Conservation (phyloP, 2,329 filamentous ascomycete species). For the Neofusicoccum laricinum region DNA sequence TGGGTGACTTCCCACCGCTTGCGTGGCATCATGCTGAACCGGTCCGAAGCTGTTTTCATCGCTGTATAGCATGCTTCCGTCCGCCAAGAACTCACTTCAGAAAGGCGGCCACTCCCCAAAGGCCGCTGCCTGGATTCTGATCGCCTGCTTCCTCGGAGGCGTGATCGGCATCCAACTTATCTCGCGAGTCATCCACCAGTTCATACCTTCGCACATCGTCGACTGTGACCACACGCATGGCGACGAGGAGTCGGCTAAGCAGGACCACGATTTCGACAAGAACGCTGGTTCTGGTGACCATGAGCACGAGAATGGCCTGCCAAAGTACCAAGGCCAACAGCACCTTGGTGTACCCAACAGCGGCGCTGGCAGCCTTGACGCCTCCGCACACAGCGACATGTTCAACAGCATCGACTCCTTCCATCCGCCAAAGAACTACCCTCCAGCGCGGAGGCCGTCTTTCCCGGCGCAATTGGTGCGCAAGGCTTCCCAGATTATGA, state of each 20-base stretch:
- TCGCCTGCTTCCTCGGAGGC: conserved; percentile 67
- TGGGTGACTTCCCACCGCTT: conserved; percentile 37
- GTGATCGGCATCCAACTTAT: conserved; percentile 73
- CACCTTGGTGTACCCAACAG: conserved; percentile 15
- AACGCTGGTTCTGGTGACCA: conserved; percentile 22
- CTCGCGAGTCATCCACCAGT: conserved; percentile 68
- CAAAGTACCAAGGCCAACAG: conserved; percentile 20
- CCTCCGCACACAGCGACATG: conserved; percentile 10
- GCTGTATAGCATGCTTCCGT: conserved; percentile 89
- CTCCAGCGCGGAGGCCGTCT: conserved; percentile 32
- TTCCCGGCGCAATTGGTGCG: conserved; percentile 40
- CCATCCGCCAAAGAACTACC: background rate
- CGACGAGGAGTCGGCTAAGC: conserved; percentile 45
- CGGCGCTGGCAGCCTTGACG: conserved; percentile 5
- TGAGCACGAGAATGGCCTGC: conserved; percentile 21
- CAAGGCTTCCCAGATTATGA: conserved; percentile 50
- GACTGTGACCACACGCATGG: conserved; percentile 72
- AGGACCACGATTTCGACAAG: conserved; percentile 14
- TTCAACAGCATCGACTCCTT: conserved; percentile 10
- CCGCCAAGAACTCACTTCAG: conserved; percentile 73
- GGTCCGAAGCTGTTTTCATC: conserved; percentile 78
- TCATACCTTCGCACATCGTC: conserved; percentile 75
- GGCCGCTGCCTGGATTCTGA: conserved; percentile 65
- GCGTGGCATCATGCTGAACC: background rate
- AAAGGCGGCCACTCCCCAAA: conserved; percentile 66